Evolutionary conservation across 768 basidiomycete species (phyloP).

Genomic region (Phlebiopsis gigantea): DNA sequence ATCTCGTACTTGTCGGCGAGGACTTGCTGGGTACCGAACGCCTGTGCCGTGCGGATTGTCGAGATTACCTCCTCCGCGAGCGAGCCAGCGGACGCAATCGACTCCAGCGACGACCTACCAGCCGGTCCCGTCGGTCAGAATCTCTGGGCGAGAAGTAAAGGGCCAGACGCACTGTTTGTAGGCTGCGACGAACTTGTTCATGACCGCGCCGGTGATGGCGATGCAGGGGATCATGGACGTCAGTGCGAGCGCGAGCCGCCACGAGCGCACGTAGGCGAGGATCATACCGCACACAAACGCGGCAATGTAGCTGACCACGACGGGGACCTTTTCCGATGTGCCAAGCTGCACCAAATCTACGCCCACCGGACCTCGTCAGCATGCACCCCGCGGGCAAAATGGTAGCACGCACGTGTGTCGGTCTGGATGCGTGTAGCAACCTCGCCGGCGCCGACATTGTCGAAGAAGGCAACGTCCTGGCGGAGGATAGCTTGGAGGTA

Average conservation of each 20-base stretch:
- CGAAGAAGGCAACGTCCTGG: conserved; percentile 88
- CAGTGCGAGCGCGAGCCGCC: conserved; percentile 83
- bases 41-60: conserved; percentile 83
- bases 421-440: conserved; percentile 91
- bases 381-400: not conserved
- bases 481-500: conserved; percentile 82
- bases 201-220: conserved; percentile 59
- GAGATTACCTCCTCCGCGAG: conserved; percentile 93
- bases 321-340: conserved; percentile 83
- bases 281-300: conserved; percentile 82
- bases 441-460: conserved; percentile 88
- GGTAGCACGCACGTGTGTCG: conserved; percentile 58
- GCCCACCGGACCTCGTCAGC: not conserved
- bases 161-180: conserved; percentile 34
- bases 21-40: conserved; percentile 76
- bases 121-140: not conserved
- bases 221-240: conserved; percentile 84
- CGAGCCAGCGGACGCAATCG: conserved; percentile 76
- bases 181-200: conserved; percentile 61
- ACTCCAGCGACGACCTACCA: conserved; percentile 57
- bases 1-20: conserved; percentile 61
- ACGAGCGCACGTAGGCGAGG: conserved; percentile 61
- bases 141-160: not conserved
- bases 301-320: conserved; percentile 55
- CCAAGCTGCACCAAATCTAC: conserved; percentile 87